A percentile compares a stretch with the other conserved stretches of the same genome.
phyloP scores from a whole-genome alignment of 768 basidiomycete genomes.

The Macrolepiota albuminosa region DNA sequence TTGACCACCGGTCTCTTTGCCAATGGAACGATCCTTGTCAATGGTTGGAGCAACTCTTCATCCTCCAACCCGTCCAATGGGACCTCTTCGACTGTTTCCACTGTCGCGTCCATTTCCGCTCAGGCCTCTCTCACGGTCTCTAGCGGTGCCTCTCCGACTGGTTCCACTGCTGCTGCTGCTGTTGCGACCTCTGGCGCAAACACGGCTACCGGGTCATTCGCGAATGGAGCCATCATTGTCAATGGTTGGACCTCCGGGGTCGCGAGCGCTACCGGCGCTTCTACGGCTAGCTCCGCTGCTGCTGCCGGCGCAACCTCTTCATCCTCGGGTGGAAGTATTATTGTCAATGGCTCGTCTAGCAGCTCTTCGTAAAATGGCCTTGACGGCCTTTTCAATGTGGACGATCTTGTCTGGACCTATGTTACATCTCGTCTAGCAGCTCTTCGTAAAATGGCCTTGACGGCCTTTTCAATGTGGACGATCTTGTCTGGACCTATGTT shows the following conservation, averaged over 20 bases:
- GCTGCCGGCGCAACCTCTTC: neutral
- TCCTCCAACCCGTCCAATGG: neutral
- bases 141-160: neutral
- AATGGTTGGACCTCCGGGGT: constrained; percentile 33
- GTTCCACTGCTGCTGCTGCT: constrained; percentile 16
- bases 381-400: constrained; percentile 18
- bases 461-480: neutral
- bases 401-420: neutral
- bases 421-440: neutral
- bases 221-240: neutral
- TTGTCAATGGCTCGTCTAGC: constrained; percentile 20
- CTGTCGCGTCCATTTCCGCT: constrained; percentile 5
- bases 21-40: constrained; percentile 39
- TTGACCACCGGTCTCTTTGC: constrained; percentile 34
- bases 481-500: neutral
- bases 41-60: constrained; percentile 33
- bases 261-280: constrained; percentile 4
- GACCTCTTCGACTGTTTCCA: neutral
- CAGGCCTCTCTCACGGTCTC: neutral
- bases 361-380: constrained; percentile 23
- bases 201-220: neutral
- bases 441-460: constrained; percentile 30
- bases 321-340: constrained; percentile 32
- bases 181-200: neutral
- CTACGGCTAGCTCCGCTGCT: neutral